Base-by-base conservation (phyloP, 202 grass and related monocot species). In the Elaeis oleifera region DNA sequence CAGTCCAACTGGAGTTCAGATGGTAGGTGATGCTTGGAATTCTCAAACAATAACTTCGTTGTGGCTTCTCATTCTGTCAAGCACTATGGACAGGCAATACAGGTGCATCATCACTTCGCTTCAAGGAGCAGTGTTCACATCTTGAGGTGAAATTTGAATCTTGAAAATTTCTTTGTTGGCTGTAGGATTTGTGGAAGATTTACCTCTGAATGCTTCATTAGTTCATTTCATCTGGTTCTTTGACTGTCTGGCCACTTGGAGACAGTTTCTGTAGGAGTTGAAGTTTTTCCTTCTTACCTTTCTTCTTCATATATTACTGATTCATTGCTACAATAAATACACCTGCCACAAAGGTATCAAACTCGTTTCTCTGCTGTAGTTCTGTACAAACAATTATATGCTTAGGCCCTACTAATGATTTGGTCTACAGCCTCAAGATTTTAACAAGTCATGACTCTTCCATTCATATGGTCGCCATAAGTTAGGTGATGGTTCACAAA, bases 351-450 rank as follows among this genome's bases (percentile, higher is more conserved):
- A 36, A 50, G 22, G 22, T 32, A 49, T n/a, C 63, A 5, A 44
- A 44, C 8, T 44, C 36, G 13, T 44, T 44, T 44, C 1, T 44
- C 8, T 44, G 36, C 36, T 44, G 9, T 39, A 39, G 36, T 13
- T 5, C 8, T 2, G 36, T 14, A 2, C 36, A 13, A 13, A 3
- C 2, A 44, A 27, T 17, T 65, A 71, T 72, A 72, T 71, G 32
- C 58, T 23, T 51, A 25, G 68, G 79, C 49, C 75, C 71, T 65
- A 69, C 75, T 16, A 69, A 87, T 87, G 79, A 82, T 82, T 79
- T 87, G 79, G 67, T 73, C 29, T 24, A 44, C 56, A 36, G 50
- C 66, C 39, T 44, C 18, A 58, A 49, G 14, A 56, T 56, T 8
- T 69, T 26, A 59, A 20, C 57, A 44, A 44, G 9, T 13, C 36